Evolutionary conservation across 2,329 filamentous ascomycete species (phyloP).

Genomic region (Neopestalotiopsis sp.): DNA sequence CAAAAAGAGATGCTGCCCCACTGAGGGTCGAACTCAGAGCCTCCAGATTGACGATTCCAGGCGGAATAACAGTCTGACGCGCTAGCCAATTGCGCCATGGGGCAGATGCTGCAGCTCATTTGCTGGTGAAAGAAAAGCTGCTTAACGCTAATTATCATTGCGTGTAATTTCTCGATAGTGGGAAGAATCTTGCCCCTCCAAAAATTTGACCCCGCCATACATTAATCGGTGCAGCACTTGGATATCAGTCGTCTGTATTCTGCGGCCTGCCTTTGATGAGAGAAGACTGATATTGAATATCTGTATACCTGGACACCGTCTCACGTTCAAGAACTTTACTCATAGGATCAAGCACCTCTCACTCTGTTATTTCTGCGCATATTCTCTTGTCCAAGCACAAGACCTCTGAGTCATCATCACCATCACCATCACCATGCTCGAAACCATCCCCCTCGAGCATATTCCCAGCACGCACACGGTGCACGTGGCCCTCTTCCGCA

Average conservation of each 20-base stretch:
- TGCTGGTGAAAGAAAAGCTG: background rate
- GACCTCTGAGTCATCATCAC: background rate
- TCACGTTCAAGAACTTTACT: too few species aligned
- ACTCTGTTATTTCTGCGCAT: too few species aligned
- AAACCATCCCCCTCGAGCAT: constrained; percentile 77
- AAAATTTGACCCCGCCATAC: background rate
- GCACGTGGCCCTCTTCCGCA: constrained; percentile 75
- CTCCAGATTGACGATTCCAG: background rate
- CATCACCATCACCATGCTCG: constrained; percentile 52
- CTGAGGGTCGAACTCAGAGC: constrained; percentile 1
- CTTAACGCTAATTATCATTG: background rate
- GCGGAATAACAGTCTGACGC: background rate
- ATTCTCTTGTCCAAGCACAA: background rate
- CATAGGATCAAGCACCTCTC: too few species aligned
- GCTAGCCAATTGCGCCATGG: background rate
- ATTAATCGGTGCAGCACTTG: background rate
- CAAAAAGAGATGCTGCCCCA: background rate
- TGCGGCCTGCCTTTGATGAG: background rate
- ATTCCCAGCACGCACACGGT: constrained; percentile 70
- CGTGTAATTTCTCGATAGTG: too few species aligned
- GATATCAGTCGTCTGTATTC: too few species aligned
- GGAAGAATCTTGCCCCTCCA: background rate
- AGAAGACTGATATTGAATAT: background rate
- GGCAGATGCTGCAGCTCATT: background rate
- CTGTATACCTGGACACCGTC: too few species aligned